These are phyloP conservation scores for Aspergillus asperescens DNA, from an alignment of 495 filamentous ascomycete species.

Conservation along the genomic window DNA sequence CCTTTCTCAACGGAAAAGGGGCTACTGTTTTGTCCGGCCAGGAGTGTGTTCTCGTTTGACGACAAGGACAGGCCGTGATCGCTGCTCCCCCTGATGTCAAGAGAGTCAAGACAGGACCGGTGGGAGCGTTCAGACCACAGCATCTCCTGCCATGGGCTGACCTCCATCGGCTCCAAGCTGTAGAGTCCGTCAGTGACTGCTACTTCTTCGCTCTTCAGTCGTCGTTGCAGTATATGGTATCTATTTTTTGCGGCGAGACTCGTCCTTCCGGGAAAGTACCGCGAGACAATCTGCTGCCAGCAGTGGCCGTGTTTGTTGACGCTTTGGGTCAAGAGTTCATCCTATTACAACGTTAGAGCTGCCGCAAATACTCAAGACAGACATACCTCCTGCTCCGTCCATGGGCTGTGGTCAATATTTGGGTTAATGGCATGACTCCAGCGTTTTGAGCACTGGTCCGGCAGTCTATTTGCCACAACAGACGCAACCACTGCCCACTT, in stretches of 20 bases:
- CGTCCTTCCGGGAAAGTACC: background rate
- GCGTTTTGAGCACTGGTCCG: conserved; percentile 8
- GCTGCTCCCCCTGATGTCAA: background rate
- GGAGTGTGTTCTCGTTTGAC: no score
- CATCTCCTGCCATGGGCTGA: background rate
- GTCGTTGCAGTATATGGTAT: conserved; percentile 1
- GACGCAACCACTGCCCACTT: conserved; percentile 7
- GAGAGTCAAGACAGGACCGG: background rate
- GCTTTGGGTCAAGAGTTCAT: background rate
- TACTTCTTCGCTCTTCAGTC: background rate
- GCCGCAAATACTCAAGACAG: background rate
- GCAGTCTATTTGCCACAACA: background rate
- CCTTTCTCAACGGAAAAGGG: no score
- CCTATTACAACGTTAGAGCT: background rate
- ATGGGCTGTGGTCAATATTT: conserved; percentile 8
- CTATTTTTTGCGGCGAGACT: conserved; percentile 3
- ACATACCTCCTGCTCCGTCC: conserved; percentile 2
- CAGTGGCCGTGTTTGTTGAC: conserved; percentile 6
- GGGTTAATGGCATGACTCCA: conserved; percentile 9
- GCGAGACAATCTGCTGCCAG: conserved; percentile 5
- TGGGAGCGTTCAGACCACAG: background rate
- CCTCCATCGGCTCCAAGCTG: background rate
- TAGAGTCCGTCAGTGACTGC: background rate
- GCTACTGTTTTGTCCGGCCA: no score
- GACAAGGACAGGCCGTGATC: background rate